Evolutionary conservation across 805 yeast species (phyloP).

Genomic region (Naumovozyma baii): DNA sequence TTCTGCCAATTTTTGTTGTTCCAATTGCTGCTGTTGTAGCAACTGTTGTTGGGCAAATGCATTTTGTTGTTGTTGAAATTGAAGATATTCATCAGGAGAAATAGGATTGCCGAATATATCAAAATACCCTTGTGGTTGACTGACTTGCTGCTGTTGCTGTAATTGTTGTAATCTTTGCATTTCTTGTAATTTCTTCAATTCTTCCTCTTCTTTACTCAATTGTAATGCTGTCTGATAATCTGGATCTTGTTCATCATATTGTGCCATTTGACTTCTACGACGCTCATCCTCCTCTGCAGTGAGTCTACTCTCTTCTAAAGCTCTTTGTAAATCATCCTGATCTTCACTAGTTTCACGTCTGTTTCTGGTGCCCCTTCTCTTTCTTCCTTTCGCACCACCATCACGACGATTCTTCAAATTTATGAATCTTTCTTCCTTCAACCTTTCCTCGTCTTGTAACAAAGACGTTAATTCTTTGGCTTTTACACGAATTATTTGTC

Average conservation of each 20-base stretch:
- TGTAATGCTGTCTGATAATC: conserved; percentile 26
- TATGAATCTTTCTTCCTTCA: conserved; percentile 53
- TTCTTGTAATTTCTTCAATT: conserved; percentile 24
- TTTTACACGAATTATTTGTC: conserved; percentile 77
- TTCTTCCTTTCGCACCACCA: conserved; percentile 30
- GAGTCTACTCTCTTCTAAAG: conserved; percentile 66
- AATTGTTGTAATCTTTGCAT: conserved; percentile 19
- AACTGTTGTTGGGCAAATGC: conserved; percentile 18
- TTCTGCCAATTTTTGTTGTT: conserved; percentile 21
- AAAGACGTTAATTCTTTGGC: conserved; percentile 82
- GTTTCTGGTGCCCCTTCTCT: conserved; percentile 10
- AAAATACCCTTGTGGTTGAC: conserved; percentile 12
- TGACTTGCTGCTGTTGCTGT: conserved; percentile 9
- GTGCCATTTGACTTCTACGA: conserved; percentile 33
- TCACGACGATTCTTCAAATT: conserved; percentile 19
- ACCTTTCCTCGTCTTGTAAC: conserved; percentile 71
- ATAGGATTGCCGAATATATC: conserved; percentile 25
- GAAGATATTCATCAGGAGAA: conserved; percentile 22
- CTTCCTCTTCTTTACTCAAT: conserved; percentile 27
- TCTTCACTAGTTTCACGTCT: conserved; percentile 26
- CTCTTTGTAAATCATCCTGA: conserved; percentile 71
- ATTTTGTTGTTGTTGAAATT: conserved; percentile 26
- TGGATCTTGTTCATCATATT: conserved; percentile 18
- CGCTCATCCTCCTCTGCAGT: conserved; percentile 80
- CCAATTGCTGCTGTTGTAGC: conserved; percentile 20